Evolutionary conservation across 2,329 filamentous ascomycete genomes (phyloP).

Genomic region (Coniochaeta pulveracea): DNA sequence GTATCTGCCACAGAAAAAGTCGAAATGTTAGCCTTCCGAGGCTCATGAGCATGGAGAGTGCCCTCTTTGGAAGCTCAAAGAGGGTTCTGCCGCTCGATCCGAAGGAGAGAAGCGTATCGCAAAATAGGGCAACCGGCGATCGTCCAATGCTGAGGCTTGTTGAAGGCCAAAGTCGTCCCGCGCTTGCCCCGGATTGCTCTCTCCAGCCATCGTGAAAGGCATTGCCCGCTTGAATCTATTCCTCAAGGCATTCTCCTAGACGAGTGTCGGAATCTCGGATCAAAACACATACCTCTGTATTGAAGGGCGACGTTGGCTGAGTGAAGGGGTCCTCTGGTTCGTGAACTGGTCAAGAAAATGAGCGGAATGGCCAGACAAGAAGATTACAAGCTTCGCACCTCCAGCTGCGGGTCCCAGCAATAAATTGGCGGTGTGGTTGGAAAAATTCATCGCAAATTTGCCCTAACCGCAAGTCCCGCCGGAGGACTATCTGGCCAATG

Average conservation of each 20-base stretch:
- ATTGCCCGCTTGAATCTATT: constrained; percentile 11
- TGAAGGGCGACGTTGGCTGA: too few relatives aligned
- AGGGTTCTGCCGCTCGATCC: constrained; percentile 63
- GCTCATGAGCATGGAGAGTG: constrained; percentile 58
- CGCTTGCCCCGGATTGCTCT: constrained; percentile 44
- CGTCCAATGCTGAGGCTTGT: constrained; percentile 8
- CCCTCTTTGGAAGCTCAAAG: constrained; percentile 39
- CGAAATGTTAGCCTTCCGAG: constrained; percentile 49
- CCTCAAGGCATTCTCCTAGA: constrained; percentile 16
- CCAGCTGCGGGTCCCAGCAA: too few relatives aligned
- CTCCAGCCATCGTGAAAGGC: constrained; percentile 37
- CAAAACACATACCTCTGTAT: constrained; percentile 17
- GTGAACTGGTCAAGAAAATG: too few relatives aligned
- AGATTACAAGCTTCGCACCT: too few relatives aligned
- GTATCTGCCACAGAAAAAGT: constrained; percentile 40
- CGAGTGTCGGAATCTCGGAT: constrained; percentile 4
- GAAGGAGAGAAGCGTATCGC: constrained; percentile 54
- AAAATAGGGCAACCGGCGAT: too few relatives aligned
- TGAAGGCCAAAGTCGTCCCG: too few relatives aligned
- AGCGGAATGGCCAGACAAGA: too few relatives aligned
- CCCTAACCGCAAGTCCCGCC: too few relatives aligned
- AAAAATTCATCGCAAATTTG: too few relatives aligned
- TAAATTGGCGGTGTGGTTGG: too few relatives aligned
- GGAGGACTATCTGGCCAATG: too few relatives aligned
- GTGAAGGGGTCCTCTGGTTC: too few relatives aligned